Base-by-base conservation (phyloP, 148 eudicot species). In the Cornus kousa region DNA sequence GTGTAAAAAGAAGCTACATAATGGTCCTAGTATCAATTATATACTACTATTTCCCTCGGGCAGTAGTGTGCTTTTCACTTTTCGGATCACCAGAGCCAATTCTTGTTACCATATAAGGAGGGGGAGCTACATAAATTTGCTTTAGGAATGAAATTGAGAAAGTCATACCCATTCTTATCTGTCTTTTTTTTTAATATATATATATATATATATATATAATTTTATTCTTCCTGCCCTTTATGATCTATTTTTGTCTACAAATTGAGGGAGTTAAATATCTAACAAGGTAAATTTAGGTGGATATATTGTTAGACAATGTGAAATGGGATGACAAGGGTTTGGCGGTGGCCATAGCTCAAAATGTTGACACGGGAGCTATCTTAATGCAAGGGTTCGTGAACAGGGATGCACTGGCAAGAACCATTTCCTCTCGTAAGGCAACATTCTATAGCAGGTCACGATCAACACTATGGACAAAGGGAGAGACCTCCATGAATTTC, bases 321-420 rank as follows among this genome's bases (percentile, higher is more conserved):
- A 96, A 96, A 88, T 96, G 99, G 99, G 99, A 96, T 79, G 98
- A 93, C 53, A 96, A 96, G 82, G 99, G 99, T 73, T 90, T 96
- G 90, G 99, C 97, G n/a, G 99, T 96, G 83, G 99, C 94, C 72
- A 96, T 96, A 80, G 99, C 99, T 84, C 99, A 96, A 88, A 89
- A 96, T 83, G 90, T 92, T 75, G 98, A 96, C 80, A 90, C 98
- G 0, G 97, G 99, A 86, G 97, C 98, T 60, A 87, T 96, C 72
- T 87, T 95, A 84, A 95, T 95, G 98, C 98, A 95, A 95, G 97
- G 98, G 62, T 95, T 95, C 89, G 88, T 82, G 77, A 95, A 93
- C 81, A 91, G 90, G 85, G 97, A 91, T 50, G 98, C 98, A 32
- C 90, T 95, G n/a, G 88, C 87, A 67, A 79, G 82, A 22, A 91